phyloP scores from a whole-genome alignment of 192 early-diverging fungal species.

The Umbelopsis ramanniana region DNA sequence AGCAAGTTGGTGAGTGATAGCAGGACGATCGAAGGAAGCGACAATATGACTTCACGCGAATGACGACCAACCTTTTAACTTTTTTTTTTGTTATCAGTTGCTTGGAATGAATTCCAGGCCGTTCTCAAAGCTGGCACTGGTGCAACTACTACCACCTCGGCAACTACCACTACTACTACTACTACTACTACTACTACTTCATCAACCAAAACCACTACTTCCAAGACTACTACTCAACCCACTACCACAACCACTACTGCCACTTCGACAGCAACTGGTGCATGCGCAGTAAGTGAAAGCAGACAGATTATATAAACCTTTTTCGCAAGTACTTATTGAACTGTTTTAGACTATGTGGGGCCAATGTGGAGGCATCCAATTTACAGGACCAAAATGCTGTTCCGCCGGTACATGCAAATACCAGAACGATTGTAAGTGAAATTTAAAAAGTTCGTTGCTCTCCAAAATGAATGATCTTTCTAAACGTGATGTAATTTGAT shows the following conservation, averaged over 20 bases:
- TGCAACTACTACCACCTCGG: neutral
- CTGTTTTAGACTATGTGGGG: neutral
- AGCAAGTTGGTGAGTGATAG: neutral
- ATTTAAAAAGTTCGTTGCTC: neutral
- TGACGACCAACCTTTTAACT: too few species aligned
- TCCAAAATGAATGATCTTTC: too few species aligned
- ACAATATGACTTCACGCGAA: neutral
- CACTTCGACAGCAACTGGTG: neutral
- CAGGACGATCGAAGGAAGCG: neutral
- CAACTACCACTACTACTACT: neutral
- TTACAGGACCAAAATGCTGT: too few species aligned
- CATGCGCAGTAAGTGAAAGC: neutral
- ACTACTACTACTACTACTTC: neutral
- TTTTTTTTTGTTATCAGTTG: neutral
- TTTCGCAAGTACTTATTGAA: too few species aligned
- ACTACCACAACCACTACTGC: neutral
- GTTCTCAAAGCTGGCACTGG: neutral
- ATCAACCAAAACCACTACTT: neutral
- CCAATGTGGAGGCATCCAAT: neutral
- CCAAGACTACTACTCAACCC: neutral
- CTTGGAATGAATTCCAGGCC: conserved; percentile 17
- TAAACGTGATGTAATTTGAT: neutral
- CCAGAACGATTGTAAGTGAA: neutral
- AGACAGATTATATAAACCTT: too few species aligned
- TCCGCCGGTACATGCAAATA: neutral